These are phyloP conservation scores for Erodium texanum DNA, from an alignment of 441 rosid species.

Conservation along the genomic window DNA sequence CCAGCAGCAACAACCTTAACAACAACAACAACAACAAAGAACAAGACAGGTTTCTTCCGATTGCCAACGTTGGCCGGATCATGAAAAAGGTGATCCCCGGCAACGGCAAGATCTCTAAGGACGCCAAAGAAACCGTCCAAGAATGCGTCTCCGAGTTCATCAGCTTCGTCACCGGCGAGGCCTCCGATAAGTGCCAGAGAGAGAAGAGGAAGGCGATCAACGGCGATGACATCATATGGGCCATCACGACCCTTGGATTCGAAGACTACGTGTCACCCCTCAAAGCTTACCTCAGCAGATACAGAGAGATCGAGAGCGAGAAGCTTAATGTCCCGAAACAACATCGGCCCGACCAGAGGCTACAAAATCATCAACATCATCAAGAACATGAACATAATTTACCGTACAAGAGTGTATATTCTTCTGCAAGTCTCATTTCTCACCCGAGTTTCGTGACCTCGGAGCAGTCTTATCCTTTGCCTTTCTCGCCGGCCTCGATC, in stretches of 20 bases:
- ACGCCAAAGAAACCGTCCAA: neutral
- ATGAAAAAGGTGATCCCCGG: neutral
- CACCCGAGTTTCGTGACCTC: neutral
- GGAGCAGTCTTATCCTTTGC: neutral
- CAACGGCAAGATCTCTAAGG: neutral
- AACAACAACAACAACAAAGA: neutral
- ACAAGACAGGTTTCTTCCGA: neutral
- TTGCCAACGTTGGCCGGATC: neutral
- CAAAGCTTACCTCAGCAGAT: neutral
- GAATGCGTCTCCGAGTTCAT: conserved; percentile 1
- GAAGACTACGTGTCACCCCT: neutral
- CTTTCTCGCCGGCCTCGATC: neutral
- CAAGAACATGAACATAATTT: neutral
- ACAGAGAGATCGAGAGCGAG: neutral
- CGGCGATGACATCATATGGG: neutral
- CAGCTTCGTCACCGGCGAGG: neutral
- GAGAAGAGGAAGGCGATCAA: neutral
- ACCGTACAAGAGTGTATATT: neutral
- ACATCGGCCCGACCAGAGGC: neutral
- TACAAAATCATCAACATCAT: neutral
- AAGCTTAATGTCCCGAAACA: neutral
- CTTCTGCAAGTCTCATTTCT: neutral
- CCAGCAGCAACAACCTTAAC: too few species aligned
- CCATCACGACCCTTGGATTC: neutral
- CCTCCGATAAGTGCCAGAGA: neutral